These are phyloP conservation scores for Vachellia collinsii DNA, from an alignment of 306 rosid species.

Conservation along the genomic window DNA sequence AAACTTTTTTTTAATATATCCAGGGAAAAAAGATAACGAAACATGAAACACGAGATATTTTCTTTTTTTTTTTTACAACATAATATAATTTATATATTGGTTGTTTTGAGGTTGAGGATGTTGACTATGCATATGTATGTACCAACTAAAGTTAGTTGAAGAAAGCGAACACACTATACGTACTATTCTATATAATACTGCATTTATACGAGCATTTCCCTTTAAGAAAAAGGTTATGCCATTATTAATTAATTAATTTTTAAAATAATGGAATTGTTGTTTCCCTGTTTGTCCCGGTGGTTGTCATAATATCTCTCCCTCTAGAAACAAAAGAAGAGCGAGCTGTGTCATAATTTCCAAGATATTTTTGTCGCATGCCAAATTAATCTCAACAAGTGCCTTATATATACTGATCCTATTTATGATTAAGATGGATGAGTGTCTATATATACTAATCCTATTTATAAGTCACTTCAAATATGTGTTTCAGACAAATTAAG, in stretches of 20 bases:
- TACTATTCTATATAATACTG: not conserved
- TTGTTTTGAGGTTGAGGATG: constrained; percentile 1
- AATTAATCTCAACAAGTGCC: constrained; percentile 20
- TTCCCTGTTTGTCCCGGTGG: constrained; percentile 32
- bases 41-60: not conserved
- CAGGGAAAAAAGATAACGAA: not conserved
- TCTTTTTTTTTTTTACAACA: not conserved
- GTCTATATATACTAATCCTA: no score
- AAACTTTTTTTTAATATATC: not conserved
- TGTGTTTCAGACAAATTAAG: no score
- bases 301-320: constrained; percentile 50
- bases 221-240: not conserved
- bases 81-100: no score
- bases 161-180: not conserved
- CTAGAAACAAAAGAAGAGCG: not conserved
- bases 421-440: not conserved
- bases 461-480: no score
- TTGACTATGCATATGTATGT: not conserved
- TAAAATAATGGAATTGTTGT: constrained; percentile 28
- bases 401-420: no score
- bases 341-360: constrained; percentile 27
- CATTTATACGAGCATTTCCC: constrained; percentile 29
- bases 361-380: constrained; percentile 41
- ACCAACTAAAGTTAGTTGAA: constrained; percentile 9
- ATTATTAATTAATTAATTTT: not conserved